Evolutionary conservation across 2,329 filamentous ascomycete species (phyloP).

Genomic region (Sporothrix phasma): DNA sequence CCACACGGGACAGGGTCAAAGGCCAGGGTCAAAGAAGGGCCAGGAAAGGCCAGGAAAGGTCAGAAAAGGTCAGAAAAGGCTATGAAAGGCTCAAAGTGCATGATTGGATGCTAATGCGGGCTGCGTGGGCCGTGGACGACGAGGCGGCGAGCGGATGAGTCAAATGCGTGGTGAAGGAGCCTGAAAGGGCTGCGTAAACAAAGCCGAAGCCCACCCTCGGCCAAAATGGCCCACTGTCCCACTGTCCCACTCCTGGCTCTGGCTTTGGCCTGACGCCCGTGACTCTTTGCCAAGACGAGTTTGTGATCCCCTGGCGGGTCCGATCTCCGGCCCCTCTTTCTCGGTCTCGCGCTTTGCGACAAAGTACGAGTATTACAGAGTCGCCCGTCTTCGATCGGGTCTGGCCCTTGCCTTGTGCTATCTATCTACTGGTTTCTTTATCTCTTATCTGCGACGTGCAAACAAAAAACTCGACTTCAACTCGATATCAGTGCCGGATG

Average conservation of each 20-base stretch:
- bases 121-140: neutral
- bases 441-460: neutral
- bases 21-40: neutral
- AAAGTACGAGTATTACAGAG: neutral
- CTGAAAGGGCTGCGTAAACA: neutral
- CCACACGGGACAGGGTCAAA: neutral
- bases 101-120: constrained; percentile 3
- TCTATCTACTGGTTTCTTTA: neutral
- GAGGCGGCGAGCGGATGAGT: neutral
- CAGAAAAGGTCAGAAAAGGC: neutral
- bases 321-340: neutral
- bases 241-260: neutral
- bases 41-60: neutral
- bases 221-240: neutral
- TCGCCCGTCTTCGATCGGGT: neutral
- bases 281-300: neutral
- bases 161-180: neutral
- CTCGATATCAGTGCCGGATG: neutral
- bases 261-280: neutral
- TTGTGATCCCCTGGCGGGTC: no score
- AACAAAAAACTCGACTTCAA: neutral
- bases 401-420: neutral
- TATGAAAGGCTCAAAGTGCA: neutral
- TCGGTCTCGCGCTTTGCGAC: neutral
- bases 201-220: neutral